phyloP scores from a whole-genome alignment of 768 basidiomycete species.

The Collybia nuda region DNA sequence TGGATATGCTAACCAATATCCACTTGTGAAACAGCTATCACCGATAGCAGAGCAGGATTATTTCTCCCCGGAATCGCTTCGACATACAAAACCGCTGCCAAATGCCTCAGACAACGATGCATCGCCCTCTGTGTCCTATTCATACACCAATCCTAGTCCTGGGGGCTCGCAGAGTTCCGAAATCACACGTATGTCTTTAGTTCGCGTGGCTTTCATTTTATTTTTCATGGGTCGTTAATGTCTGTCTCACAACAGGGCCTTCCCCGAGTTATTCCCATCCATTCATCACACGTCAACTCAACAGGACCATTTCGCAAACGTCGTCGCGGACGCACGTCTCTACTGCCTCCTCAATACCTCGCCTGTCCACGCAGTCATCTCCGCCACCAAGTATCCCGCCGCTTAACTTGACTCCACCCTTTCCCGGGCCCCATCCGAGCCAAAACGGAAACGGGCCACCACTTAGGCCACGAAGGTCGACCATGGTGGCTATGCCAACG shows the following conservation, averaged over 20 bases:
- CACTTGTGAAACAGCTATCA: slow-evolving; percentile 52
- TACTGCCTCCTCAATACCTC: slow-evolving; percentile 29
- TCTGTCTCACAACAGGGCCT: slow-evolving; percentile 32
- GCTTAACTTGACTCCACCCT: slow-evolving; percentile 56
- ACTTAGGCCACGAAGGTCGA: slow-evolving; percentile 21
- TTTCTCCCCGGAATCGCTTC: slow-evolving; percentile 44
- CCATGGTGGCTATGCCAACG: slow-evolving; percentile 34
- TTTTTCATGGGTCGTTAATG: not conserved
- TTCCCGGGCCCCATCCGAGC: slow-evolving; percentile 40
- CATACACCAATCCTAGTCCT: slow-evolving; percentile 25
- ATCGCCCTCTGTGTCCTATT: slow-evolving; percentile 14
- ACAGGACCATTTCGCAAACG: slow-evolving; percentile 62
- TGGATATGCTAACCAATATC: slow-evolving; percentile 34
- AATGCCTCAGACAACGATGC: slow-evolving; percentile 17
- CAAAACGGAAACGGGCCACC: slow-evolving; percentile 27
- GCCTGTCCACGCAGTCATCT: slow-evolving; percentile 10
- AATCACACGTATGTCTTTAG: slow-evolving; percentile 39
- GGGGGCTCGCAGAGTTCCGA: slow-evolving; percentile 38
- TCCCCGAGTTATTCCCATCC: slow-evolving; percentile 49
- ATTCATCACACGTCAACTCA: slow-evolving; percentile 65
- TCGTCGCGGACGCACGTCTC: slow-evolving; percentile 62
- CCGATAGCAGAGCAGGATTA: slow-evolving; percentile 70
- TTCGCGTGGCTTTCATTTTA: slow-evolving; percentile 4
- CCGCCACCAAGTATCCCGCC: slow-evolving; percentile 53
- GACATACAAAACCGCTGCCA: slow-evolving; percentile 32